Conservation (phyloP, 2,329 filamentous ascomycete genomes). For the Diaporthe citriasiana region DNA sequence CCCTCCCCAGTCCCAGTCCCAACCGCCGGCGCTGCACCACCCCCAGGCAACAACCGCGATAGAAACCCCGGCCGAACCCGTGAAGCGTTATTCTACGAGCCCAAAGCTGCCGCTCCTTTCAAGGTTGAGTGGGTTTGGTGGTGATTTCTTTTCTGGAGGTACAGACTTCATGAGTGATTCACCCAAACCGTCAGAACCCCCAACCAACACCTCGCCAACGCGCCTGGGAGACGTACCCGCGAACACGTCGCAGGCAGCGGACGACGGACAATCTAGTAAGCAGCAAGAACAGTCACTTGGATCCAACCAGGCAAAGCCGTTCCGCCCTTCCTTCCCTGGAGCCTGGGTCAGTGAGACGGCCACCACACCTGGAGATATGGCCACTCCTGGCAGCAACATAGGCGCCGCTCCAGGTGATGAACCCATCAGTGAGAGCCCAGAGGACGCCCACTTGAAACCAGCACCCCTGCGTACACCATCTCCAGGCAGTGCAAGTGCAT, state of each 20-base stretch:
- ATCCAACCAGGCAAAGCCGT: slow-evolving; percentile 34
- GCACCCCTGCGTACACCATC: slow-evolving; percentile 39
- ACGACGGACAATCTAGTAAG: not conserved
- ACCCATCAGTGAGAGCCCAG: slow-evolving; percentile 34
- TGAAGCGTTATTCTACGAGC: slow-evolving; percentile 62
- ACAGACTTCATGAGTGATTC: slow-evolving; percentile 46
- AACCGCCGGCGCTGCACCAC: slow-evolving; percentile 32
- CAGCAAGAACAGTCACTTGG: not conserved
- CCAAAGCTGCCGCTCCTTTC: slow-evolving; percentile 70
- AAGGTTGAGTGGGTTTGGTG: slow-evolving; percentile 72
- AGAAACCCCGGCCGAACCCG: slow-evolving; percentile 40
- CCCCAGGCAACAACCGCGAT: slow-evolving; percentile 35
- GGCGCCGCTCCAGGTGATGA: slow-evolving; percentile 27
- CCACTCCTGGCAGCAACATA: slow-evolving; percentile 33
- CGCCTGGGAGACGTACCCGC: not conserved
- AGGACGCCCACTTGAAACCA: slow-evolving; percentile 35
- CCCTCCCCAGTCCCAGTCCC: slow-evolving; percentile 11
- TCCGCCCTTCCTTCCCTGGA: slow-evolving; percentile 50
- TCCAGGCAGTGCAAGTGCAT: slow-evolving; percentile 32
- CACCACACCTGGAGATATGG: slow-evolving; percentile 44
- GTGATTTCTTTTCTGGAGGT: slow-evolving; percentile 66
- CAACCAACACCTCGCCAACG: slow-evolving; percentile 4
- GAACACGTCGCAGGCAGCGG: not conserved
- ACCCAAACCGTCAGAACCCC: slow-evolving; percentile 41
- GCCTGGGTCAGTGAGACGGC: slow-evolving; percentile 51